Base-by-base conservation (phyloP, 2,329 filamentous ascomycete genomes). In the Beauveria pseudobassiana region DNA sequence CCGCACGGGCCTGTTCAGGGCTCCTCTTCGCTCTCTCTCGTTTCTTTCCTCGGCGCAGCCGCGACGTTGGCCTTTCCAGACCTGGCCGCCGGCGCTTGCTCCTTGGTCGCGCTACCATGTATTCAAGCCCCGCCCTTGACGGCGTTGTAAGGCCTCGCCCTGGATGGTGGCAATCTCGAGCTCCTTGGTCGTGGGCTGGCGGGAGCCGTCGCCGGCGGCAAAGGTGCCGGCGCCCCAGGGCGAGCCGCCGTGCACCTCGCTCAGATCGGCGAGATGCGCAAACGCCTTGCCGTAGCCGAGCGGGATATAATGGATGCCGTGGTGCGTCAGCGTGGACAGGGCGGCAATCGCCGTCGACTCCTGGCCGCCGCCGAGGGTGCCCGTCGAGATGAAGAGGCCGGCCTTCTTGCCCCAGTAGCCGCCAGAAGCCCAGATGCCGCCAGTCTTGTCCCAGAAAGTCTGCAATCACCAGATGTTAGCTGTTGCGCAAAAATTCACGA, bases 171-270 rank as follows among this genome's bases (percentile, higher is more conserved):
- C 95, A 65, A 98, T 73, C 75, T 89, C 82, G 65, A 96, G 78
- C 82, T 99, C 95, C 68, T 85, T 81, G 9, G 78, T 73, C 18
- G 82, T 79, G 55, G 95, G 95, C 81, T 93, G 87, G 71, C 95
- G 88, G 63, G 88, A 91, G 69, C 95, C 95, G 69, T 97, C 91
- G 63, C 73, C 80, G 64, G 73, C 86, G 65, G 93, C 82, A 69
- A 96, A 96, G 66, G 93, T 96, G 72, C 95, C 95, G 40, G 93
- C 93, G 70, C 93, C 95, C 95, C 95, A 99, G 45, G 95, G 82
- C 64, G 83, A 86, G 64, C 95, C 95, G 71, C 95, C 95, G 74
- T 90, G 90, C 65, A 95, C 82, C 81, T 97, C 92, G 34, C 72
- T 73, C 42, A 96, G 75, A 77, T 93, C 87, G 66, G 87, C 73